A percentile compares a stretch with the other conserved stretches of the same genome.
Conservation (phyloP, 306 rosid genomes). For the Dryas drummondii region DNA sequence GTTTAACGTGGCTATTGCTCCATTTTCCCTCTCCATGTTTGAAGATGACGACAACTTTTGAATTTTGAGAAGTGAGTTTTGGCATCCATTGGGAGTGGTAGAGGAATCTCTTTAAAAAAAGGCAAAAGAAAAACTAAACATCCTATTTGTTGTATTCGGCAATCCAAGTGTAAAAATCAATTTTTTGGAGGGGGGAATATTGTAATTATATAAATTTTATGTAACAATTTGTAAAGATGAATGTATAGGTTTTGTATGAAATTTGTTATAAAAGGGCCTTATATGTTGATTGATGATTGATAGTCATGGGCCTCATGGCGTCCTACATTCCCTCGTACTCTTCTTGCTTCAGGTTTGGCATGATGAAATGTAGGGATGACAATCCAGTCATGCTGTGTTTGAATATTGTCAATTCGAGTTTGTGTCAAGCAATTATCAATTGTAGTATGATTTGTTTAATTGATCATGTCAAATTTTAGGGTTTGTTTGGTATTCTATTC, state of each 20-base stretch:
- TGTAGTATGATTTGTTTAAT: too few relatives aligned
- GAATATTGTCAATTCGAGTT: too few relatives aligned
- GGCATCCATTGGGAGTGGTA: not conserved
- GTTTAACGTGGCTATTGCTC: conserved; percentile 56
- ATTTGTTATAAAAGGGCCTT: too few relatives aligned
- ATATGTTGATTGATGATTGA: too few relatives aligned
- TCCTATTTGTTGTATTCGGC: not conserved
- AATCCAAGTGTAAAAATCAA: conserved; percentile 14
- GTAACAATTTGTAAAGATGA: conserved; percentile 23
- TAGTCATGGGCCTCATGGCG: too few relatives aligned
- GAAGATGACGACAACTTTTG: conserved; percentile 46
- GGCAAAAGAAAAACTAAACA: not conserved
- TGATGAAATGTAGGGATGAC: too few relatives aligned
- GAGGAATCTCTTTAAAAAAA: not conserved
- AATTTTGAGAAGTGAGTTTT: conserved; percentile 31
- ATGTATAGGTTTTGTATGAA: conserved; percentile 15
- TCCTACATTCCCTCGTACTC: too few relatives aligned
- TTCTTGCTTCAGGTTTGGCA: too few relatives aligned
- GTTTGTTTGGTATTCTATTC: too few relatives aligned
- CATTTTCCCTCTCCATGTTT: conserved; percentile 48
- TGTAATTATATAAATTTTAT: not conserved
- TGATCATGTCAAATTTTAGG: too few relatives aligned
- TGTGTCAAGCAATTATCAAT: too few relatives aligned
- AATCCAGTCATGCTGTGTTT: too few relatives aligned
- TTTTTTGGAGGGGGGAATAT: not conserved